Evolutionary conservation across 2,329 filamentous ascomycete species (phyloP).

Genomic region (Colletotrichum graminicola): DNA sequence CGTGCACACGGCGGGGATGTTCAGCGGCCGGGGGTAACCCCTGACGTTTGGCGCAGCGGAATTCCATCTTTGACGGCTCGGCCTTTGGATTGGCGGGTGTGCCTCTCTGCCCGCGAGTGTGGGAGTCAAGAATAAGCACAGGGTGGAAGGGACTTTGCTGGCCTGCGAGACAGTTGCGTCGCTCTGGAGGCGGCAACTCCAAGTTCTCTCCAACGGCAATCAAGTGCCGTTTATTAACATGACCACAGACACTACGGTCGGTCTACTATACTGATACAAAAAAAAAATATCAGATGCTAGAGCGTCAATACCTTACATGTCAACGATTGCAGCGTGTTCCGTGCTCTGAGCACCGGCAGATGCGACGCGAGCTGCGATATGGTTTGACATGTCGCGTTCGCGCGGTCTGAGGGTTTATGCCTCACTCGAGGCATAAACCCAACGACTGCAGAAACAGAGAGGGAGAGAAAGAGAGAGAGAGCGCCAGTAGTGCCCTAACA

Average conservation of each 20-base stretch:
- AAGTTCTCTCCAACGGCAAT: neutral
- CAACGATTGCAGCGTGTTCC: neutral
- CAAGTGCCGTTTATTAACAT: neutral
- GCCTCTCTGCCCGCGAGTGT: no score
- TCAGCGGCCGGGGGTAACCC: neutral
- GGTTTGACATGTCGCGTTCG: neutral
- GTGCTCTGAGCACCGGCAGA: neutral
- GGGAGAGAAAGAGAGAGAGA: neutral
- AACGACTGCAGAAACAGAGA: neutral
- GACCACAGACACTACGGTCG: no score
- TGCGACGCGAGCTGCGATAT: conserved; percentile 3
- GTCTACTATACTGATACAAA: neutral
- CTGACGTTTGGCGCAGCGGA: conserved; percentile 8
- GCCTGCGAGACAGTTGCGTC: neutral
- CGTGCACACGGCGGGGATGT: neutral
- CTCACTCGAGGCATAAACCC: neutral
- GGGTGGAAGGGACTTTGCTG: neutral
- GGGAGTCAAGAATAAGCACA: neutral
- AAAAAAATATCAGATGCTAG: neutral
- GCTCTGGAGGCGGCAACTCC: neutral
- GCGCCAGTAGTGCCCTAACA: neutral
- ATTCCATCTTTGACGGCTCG: neutral
- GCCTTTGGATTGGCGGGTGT: no score
- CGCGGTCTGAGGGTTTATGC: neutral
- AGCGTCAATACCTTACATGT: neutral